Conservation (phyloP, 306 rosid species). For the Cucumis melo region DNA sequence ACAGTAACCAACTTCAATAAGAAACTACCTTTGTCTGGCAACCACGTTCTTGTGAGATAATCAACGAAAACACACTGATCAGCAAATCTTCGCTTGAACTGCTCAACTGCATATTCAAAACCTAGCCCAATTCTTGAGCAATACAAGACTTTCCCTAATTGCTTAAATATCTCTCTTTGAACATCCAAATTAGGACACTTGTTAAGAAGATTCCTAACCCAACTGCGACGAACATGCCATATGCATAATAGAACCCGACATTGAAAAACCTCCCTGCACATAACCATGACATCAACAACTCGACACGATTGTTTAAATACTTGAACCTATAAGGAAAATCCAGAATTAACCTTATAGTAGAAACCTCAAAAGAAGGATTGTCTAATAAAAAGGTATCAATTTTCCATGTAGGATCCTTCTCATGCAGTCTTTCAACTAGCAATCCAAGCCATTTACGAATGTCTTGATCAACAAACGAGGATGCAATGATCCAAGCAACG, state of each 20-base stretch:
- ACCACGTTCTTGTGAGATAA: slow-evolving; percentile 54
- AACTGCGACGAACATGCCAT: slow-evolving; percentile 65
- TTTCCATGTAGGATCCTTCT: slow-evolving; percentile 62
- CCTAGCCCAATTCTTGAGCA: slow-evolving; percentile 44
- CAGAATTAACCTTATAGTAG: slow-evolving; percentile 35
- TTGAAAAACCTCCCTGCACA: slow-evolving; percentile 62
- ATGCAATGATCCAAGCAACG: slow-evolving; percentile 70
- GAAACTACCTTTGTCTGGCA: slow-evolving; percentile 46
- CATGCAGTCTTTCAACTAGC: slow-evolving; percentile 41
- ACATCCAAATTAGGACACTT: slow-evolving; percentile 57
- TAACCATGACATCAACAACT: slow-evolving; percentile 12
- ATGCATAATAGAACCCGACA: slow-evolving; percentile 48
- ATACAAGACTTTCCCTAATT: slow-evolving; percentile 51
- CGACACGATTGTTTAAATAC: neutral
- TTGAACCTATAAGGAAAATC: slow-evolving; percentile 3
- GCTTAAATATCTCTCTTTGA: slow-evolving; percentile 51
- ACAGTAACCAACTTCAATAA: slow-evolving; percentile 4
- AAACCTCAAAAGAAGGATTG: slow-evolving; percentile 50
- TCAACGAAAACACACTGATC: slow-evolving; percentile 62
- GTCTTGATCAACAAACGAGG: slow-evolving; percentile 39
- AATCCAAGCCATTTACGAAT: slow-evolving; percentile 54
- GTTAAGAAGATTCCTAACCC: slow-evolving; percentile 42
- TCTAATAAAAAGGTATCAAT: slow-evolving; percentile 50
- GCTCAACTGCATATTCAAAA: slow-evolving; percentile 50
- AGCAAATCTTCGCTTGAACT: slow-evolving; percentile 65